These are phyloP conservation scores for Atkinsonella texensis DNA, from an alignment of 2,329 filamentous ascomycete species.

Conservation along the genomic window DNA sequence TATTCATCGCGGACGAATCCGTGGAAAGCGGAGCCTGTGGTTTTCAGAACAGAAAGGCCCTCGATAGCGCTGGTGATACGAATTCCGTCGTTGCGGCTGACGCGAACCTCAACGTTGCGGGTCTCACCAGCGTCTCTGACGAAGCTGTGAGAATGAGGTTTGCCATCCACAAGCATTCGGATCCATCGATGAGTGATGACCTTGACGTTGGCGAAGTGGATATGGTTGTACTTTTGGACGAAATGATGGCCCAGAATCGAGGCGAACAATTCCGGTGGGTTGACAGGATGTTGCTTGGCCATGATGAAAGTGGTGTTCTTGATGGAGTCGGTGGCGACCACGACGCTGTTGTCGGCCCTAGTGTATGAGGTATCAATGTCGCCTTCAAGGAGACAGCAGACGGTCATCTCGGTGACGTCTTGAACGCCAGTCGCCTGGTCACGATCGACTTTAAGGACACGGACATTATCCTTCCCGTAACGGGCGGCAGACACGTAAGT, in stretches of 20 bases:
- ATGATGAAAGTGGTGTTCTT: constrained; percentile 96
- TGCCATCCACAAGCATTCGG: constrained; percentile 74
- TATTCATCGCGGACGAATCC: constrained; percentile 88
- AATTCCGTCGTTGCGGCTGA: constrained; percentile 58
- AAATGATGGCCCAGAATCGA: constrained; percentile 80
- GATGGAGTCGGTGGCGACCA: constrained; percentile 94
- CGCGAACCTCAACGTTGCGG: constrained; percentile 64
- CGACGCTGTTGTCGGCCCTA: constrained; percentile 80
- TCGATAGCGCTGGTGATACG: constrained; percentile 65
- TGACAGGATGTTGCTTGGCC: constrained; percentile 86
- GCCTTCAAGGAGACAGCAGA: constrained; percentile 85
- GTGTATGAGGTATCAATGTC: constrained; percentile 89
- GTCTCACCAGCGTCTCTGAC: constrained; percentile 80
- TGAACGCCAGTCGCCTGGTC: constrained; percentile 67
- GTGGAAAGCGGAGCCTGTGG: constrained; percentile 91
- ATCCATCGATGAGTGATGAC: constrained; percentile 85
- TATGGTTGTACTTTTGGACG: constrained; percentile 76
- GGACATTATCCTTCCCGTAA: constrained; percentile 96
- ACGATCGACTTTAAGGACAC: constrained; percentile 86
- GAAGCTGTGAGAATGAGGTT: constrained; percentile 92
- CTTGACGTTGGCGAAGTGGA: constrained; percentile 70
- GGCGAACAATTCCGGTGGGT: constrained; percentile 85
- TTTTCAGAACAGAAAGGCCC: constrained; percentile 84
- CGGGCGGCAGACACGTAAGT: constrained; percentile 50
- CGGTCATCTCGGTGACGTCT: constrained; percentile 87